phyloP scores from a whole-genome alignment of 108 stramenopile species.

The Discostella pseudostelligera region DNA sequence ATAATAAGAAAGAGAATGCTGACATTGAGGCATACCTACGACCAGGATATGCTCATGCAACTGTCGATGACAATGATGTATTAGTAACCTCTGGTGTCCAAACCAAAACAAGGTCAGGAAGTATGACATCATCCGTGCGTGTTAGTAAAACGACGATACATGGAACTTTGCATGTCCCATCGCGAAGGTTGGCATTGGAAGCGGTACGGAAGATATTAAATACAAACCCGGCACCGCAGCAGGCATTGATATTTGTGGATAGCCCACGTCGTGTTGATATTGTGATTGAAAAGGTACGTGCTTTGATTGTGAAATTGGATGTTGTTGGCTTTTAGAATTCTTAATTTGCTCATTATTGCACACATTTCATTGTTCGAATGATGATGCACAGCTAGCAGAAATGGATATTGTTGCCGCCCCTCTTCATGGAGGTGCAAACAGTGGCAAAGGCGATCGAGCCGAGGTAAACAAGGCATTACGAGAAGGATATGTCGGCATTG shows the following conservation, averaged over 20 bases:
- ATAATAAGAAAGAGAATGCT: background rate
- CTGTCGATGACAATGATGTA: constrained; percentile 66
- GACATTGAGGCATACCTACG: constrained; percentile 54
- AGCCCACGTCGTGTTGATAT: constrained; percentile 75
- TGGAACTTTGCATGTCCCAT: constrained; percentile 74
- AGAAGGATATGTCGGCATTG: constrained; percentile 83
- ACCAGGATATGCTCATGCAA: constrained; percentile 71
- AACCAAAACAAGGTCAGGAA: constrained; percentile 10
- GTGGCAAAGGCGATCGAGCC: constrained; percentile 83
- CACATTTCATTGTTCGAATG: background rate
- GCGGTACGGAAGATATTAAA: constrained; percentile 74
- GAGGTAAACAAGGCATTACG: constrained; percentile 83
- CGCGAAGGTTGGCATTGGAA: constrained; percentile 74
- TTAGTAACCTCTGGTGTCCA: constrained; percentile 52
- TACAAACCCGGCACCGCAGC: constrained; percentile 85
- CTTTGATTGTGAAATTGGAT: background rate
- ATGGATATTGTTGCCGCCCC: constrained; percentile 84
- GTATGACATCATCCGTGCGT: constrained; percentile 32
- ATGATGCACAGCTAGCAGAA: constrained; percentile 42
- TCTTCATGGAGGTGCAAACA: constrained; percentile 67
- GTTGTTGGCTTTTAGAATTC: background rate
- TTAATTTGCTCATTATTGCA: background rate
- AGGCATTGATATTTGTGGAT: constrained; percentile 86
- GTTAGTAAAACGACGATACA: constrained; percentile 85
- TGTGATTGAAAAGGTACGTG: constrained; percentile 67